A percentile compares a stretch with the other conserved stretches of the same genome.
These are phyloP conservation scores for Lagenidium sp. DNA, from an alignment of 352 stramenopile genomes.

Conservation along the genomic window DNA sequence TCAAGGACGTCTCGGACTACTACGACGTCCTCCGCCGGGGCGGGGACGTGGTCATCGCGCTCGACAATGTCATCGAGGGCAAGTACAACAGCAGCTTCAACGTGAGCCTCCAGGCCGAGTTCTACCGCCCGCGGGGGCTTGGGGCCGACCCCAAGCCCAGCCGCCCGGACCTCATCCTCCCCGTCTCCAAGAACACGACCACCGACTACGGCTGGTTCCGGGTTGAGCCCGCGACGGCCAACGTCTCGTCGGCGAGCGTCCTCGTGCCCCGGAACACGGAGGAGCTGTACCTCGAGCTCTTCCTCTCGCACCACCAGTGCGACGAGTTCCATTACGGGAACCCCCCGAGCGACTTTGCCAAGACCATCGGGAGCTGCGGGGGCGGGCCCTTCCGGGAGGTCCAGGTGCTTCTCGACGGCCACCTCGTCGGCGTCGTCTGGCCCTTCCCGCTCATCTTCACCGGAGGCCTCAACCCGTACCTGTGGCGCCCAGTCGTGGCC, in stretches of 20 bases:
- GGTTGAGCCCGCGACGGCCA: conserved; percentile 31
- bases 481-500: conserved; percentile 67
- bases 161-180: conserved; percentile 30
- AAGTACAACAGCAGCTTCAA: conserved; percentile 60
- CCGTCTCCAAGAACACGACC: conserved; percentile 31
- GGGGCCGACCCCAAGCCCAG: conserved; percentile 8
- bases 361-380: conserved; percentile 19
- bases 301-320: conserved; percentile 64
- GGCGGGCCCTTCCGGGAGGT: conserved; percentile 58
- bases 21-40: conserved; percentile 28
- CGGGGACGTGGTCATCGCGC: conserved; percentile 40
- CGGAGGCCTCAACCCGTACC: conserved; percentile 58
- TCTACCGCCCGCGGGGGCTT: conserved; percentile 25
- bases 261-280: conserved; percentile 46
- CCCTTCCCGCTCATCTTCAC: conserved; percentile 76
- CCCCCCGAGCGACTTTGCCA: conserved; percentile 24
- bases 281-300: conserved; percentile 58
- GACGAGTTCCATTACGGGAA: conserved; percentile 78
- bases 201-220: conserved; percentile 52
- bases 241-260: conserved; percentile 31
- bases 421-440: conserved; percentile 56
- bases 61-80: conserved; percentile 59
- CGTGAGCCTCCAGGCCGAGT: conserved; percentile 43
- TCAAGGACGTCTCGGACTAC: conserved; percentile 65
- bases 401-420: conserved; percentile 53